These are phyloP conservation scores for Rhizophagus sp. DNA, from an alignment of 192 early-diverging fungal species.

Conservation along the genomic window DNA sequence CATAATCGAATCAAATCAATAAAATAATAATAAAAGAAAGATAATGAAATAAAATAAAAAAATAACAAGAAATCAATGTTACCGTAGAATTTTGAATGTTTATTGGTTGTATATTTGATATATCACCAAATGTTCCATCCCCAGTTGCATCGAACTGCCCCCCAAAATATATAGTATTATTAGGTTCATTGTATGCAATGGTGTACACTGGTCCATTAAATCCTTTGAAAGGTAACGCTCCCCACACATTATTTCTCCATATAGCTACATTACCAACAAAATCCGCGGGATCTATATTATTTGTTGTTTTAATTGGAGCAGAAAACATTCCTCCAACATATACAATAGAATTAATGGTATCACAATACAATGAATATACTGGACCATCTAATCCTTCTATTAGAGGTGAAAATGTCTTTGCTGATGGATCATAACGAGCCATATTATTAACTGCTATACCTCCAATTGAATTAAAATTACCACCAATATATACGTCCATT, in stretches of 20 bases:
- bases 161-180: constrained; percentile 61
- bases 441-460: constrained; percentile 11
- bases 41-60: not conserved
- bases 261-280: constrained; percentile 41
- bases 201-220: constrained; percentile 67
- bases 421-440: constrained; percentile 7
- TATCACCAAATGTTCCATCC: constrained; percentile 50
- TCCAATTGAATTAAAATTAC: constrained; percentile 19
- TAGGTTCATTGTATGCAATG: constrained; percentile 49
- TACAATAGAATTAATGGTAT: constrained; percentile 32
- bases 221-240: constrained; percentile 62
- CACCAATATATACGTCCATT: constrained; percentile 29
- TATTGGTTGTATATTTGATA: constrained; percentile 39
- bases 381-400: constrained; percentile 39
- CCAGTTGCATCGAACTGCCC: constrained; percentile 67
- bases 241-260: constrained; percentile 50
- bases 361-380: constrained; percentile 39
- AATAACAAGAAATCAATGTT: not conserved
- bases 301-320: constrained; percentile 28
- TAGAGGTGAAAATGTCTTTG: not conserved
- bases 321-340: constrained; percentile 40
- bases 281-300: not conserved
- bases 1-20: not conserved
- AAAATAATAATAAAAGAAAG: too few relatives aligned
- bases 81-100: constrained; percentile 36